Base-by-base conservation (phyloP, 495 filamentous ascomycete species). In the Podospora appendiculata region DNA sequence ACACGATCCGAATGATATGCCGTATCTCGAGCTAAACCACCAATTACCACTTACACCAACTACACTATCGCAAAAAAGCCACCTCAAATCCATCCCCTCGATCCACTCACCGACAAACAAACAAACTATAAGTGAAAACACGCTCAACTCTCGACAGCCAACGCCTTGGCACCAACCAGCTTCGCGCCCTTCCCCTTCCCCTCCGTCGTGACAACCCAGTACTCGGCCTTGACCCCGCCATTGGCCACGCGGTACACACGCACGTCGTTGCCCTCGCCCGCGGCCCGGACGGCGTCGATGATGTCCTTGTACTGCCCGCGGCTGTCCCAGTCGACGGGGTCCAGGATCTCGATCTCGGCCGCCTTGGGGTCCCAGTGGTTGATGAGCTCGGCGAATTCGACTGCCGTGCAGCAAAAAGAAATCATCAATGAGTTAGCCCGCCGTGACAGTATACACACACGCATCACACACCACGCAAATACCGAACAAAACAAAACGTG, bases 141-240 rank as follows among this genome's bases (percentile, higher is more conserved):
- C n/a, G n/a, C n/a, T n/a, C n/a, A 50, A 32, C 48, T 50, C 78
- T 93, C 89, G 62, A 94, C 72, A 39, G 81, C 78, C 75, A 86
- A 71, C 7, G 85, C 87, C 74, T 86, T 89, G 41, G 85, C 68
- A 7, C 89, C 89, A 5, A 95, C 80, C 53, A 95, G 45, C 67
- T 73, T 79, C 38, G 74, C 76, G 18, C 60, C 67, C 40, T 63
- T 55, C 64, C 70, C 59, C 57, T 74, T 67, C 72, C 77, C 69
- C 56, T 73, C 58, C 48, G 82, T 55, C 46, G 62, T 54, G 33
- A 93, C 68, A 43, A 93, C 68, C 77, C 79, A 94, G 60, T 92
- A 93, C 69, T 92, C 86, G n/a, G 75, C 67, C 61, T 79, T 79
- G 11, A 82, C 80, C 14, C 73, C 75, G 32, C 73, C 82, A 59